Percentiles rank a stretch among this genome's conserved stretches.
These are phyloP conservation scores for Kuraishia floccosa DNA, from an alignment of 805 yeast genomes.

Conservation along the genomic window DNA sequence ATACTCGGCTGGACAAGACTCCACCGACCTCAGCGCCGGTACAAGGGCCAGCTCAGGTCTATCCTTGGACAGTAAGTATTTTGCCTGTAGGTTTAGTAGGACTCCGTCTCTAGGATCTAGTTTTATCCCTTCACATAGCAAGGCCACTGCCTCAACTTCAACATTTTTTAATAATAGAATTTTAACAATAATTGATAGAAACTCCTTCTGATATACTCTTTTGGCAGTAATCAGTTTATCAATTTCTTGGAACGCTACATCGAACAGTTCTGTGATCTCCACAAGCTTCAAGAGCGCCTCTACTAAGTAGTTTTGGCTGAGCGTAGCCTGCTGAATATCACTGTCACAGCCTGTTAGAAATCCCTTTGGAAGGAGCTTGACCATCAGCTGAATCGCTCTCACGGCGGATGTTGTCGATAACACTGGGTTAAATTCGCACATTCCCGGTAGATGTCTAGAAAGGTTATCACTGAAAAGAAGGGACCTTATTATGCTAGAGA, in stretches of 20 bases:
- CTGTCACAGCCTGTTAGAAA: constrained; percentile 29
- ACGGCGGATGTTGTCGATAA: constrained; percentile 22
- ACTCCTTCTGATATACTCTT: constrained; percentile 7
- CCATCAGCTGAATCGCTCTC: constrained; percentile 24
- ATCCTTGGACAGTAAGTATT: constrained; percentile 44
- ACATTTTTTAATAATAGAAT: constrained; percentile 27
- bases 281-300: constrained; percentile 34
- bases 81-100: constrained; percentile 50
- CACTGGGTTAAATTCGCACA: constrained; percentile 36
- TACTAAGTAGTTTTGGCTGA: constrained; percentile 38
- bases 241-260: constrained; percentile 27
- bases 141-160: constrained; percentile 34
- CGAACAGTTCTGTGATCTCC: constrained; percentile 23
- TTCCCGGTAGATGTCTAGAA: constrained; percentile 46
- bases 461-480: constrained; percentile 40
- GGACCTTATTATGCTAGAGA: constrained; percentile 44
- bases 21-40: constrained; percentile 49
- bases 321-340: constrained; percentile 18
- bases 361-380: constrained; percentile 36
- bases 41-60: constrained; percentile 44
- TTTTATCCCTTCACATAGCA: constrained; percentile 26
- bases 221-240: constrained; percentile 7
- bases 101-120: constrained; percentile 43
- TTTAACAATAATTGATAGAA: constrained; percentile 27
- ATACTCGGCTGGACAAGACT: constrained; percentile 67